These are phyloP conservation scores for Coemansia nantahalensis DNA, from an alignment of 192 early-diverging fungal genomes.

Conservation along the genomic window DNA sequence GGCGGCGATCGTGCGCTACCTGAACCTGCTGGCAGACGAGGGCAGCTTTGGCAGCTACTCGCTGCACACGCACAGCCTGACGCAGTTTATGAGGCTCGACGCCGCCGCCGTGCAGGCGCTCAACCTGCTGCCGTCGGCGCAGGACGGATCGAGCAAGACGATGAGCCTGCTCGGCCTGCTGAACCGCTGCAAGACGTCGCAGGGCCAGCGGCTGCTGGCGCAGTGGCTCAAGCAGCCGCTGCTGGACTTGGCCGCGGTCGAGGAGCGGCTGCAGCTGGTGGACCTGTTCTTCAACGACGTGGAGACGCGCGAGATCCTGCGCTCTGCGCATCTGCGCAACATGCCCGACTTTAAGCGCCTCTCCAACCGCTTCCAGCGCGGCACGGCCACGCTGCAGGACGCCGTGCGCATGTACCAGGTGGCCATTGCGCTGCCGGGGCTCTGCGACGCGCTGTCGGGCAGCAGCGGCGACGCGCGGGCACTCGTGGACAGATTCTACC, in stretches of 20 bases:
- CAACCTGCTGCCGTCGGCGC: slow-evolving; percentile 75
- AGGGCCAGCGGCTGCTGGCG: slow-evolving; percentile 78
- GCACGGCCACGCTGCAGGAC: slow-evolving; percentile 78
- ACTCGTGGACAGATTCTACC: slow-evolving; percentile 55
- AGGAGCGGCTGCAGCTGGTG: slow-evolving; percentile 71
- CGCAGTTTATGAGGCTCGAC: slow-evolving; percentile 91
- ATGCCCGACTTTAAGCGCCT: slow-evolving; percentile 91
- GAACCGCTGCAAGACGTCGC: slow-evolving; percentile 86
- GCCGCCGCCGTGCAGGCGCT: slow-evolving; percentile 84
- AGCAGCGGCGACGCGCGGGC: slow-evolving; percentile 33
- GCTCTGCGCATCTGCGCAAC: slow-evolving; percentile 72
- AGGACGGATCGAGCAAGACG: slow-evolving; percentile 60
- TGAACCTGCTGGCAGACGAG: slow-evolving; percentile 70
- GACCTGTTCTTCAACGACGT: slow-evolving; percentile 64
- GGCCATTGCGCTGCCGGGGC: slow-evolving; percentile 62
- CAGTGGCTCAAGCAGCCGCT: slow-evolving; percentile 95
- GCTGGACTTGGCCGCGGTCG: slow-evolving; percentile 69
- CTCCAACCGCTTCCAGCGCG: slow-evolving; percentile 77
- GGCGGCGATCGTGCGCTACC: slow-evolving; percentile 31
- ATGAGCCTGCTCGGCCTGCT: slow-evolving; percentile 81
- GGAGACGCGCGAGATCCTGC: slow-evolving; percentile 60
- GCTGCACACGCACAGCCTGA: slow-evolving; percentile 69
- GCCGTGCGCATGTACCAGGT: slow-evolving; percentile 90
- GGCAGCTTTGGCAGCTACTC: slow-evolving; percentile 77
- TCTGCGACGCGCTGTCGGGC: slow-evolving; percentile 59